A percentile compares a stretch with the other conserved stretches of the same genome.
phyloP scores from a whole-genome alignment of 768 basidiomycete genomes.

The Gloeopeniophorella convolvens region DNA sequence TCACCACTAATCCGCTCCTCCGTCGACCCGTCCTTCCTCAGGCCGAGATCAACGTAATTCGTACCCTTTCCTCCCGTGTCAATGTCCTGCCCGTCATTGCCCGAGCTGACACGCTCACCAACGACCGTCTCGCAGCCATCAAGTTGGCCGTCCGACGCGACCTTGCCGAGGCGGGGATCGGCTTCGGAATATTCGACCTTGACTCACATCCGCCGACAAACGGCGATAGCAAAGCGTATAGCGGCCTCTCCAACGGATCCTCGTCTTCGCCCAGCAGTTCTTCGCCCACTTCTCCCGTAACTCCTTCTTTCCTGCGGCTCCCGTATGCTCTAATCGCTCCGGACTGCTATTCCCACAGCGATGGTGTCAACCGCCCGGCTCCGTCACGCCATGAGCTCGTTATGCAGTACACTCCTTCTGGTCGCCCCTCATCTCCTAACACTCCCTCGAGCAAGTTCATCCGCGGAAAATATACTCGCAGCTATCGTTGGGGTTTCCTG shows the following conservation, averaged over 20 bases:
- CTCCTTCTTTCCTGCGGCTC: constrained; percentile 54
- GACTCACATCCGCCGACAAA: constrained; percentile 48
- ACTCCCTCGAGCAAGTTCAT: constrained; percentile 50
- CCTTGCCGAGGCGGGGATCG: constrained; percentile 78
- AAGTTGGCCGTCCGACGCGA: constrained; percentile 76
- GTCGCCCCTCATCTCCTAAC: constrained; percentile 30
- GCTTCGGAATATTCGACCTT: constrained; percentile 84
- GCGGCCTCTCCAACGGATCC: constrained; percentile 44
- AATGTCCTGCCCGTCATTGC: constrained; percentile 86
- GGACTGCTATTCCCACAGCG: constrained; percentile 78
- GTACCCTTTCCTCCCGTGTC: constrained; percentile 71
- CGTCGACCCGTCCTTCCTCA: constrained; percentile 62
- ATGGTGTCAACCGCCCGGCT: constrained; percentile 56
- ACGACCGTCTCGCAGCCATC: constrained; percentile 72
- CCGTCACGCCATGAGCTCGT: constrained; percentile 65
- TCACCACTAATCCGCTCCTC: constrained; percentile 64
- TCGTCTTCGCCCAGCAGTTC: constrained; percentile 44
- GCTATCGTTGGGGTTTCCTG: constrained; percentile 79
- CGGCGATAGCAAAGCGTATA: constrained; percentile 51
- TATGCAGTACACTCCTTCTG: constrained; percentile 63
- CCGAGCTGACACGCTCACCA: constrained; percentile 73
- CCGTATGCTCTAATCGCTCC: constrained; percentile 85
- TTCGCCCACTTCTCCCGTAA: constrained; percentile 62
- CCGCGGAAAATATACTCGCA: constrained; percentile 64
- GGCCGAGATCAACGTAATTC: constrained; percentile 70